phyloP scores from a whole-genome alignment of 176 grass and related monocot genomes.

The Musa troglodytarum region DNA sequence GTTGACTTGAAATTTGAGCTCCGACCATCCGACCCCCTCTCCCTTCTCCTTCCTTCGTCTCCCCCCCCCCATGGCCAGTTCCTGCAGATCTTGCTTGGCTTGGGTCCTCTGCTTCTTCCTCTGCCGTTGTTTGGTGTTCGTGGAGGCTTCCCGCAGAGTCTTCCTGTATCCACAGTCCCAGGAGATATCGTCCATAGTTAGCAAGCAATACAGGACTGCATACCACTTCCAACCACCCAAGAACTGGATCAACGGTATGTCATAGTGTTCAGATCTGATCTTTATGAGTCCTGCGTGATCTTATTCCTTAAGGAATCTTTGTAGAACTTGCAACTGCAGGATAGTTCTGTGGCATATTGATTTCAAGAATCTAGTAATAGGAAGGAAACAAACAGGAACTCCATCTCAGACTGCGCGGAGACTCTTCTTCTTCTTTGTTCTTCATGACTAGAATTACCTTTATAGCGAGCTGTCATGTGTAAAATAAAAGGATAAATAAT shows the following conservation, averaged over 20 bases:
- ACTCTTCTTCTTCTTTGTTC: too few relatives aligned
- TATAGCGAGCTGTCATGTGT: too few relatives aligned
- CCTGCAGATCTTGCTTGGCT: not conserved
- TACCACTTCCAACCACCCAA: conserved; percentile 84
- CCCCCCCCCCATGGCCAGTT: not conserved
- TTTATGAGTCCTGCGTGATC: not conserved
- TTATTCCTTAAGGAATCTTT: not conserved
- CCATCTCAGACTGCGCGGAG: too few relatives aligned
- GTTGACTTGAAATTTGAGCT: too few relatives aligned
- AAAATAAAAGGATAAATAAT: too few relatives aligned
- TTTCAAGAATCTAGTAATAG: too few relatives aligned
- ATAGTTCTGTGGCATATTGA: too few relatives aligned
- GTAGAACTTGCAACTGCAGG: too few relatives aligned
- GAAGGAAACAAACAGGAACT: too few relatives aligned
- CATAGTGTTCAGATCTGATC: not conserved
- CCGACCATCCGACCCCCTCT: not conserved
- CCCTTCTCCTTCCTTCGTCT: not conserved
- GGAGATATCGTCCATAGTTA: not conserved
- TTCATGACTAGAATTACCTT: too few relatives aligned
- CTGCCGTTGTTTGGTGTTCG: not conserved
- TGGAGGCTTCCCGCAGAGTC: not conserved
- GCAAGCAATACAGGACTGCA: conserved; percentile 34
- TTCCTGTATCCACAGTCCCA: not conserved
- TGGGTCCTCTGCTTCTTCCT: not conserved
- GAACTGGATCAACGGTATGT: conserved; percentile 78